These are phyloP conservation scores for Mycena olivaceomarginata DNA, from an alignment of 768 basidiomycete genomes.

Conservation along the genomic window DNA sequence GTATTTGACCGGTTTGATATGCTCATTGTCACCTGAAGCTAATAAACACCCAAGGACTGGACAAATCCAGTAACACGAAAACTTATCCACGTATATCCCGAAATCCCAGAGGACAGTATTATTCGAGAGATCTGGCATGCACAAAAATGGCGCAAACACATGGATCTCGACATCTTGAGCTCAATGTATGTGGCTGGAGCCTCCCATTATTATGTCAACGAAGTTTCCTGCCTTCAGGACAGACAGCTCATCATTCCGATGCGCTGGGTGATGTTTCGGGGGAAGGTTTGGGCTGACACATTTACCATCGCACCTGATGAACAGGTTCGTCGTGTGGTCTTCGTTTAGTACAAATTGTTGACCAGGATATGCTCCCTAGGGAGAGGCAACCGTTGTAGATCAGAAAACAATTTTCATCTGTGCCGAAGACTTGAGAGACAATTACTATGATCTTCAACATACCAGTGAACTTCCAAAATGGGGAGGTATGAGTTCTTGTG, in stretches of 20 bases:
- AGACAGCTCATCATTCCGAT: neutral
- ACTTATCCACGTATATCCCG: slow-evolving; percentile 12
- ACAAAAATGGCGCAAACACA: slow-evolving; percentile 2
- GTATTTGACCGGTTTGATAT: neutral
- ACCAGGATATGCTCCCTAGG: neutral
- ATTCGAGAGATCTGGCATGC: slow-evolving; percentile 19
- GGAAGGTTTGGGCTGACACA: neutral
- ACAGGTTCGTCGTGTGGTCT: neutral
- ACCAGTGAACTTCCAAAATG: neutral
- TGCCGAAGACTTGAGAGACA: neutral
- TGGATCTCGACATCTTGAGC: slow-evolving; percentile 7
- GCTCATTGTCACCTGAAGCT: neutral
- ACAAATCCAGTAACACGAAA: slow-evolving; percentile 3
- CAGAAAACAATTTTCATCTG: neutral
- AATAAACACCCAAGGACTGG: slow-evolving; percentile 1
- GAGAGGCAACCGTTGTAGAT: neutral
- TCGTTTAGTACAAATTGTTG: neutral
- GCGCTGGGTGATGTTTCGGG: neutral
- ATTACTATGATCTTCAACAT: neutral
- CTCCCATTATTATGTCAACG: slow-evolving; percentile 1
- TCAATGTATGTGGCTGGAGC: neutral
- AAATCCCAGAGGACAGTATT: slow-evolving; percentile 11
- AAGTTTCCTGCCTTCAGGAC: neutral
- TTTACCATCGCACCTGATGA: neutral
- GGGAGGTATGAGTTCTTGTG: neutral